Evolutionary conservation across 2,329 filamentous ascomycete species (phyloP).

Genomic region (Reticulascus tulasneorum): DNA sequence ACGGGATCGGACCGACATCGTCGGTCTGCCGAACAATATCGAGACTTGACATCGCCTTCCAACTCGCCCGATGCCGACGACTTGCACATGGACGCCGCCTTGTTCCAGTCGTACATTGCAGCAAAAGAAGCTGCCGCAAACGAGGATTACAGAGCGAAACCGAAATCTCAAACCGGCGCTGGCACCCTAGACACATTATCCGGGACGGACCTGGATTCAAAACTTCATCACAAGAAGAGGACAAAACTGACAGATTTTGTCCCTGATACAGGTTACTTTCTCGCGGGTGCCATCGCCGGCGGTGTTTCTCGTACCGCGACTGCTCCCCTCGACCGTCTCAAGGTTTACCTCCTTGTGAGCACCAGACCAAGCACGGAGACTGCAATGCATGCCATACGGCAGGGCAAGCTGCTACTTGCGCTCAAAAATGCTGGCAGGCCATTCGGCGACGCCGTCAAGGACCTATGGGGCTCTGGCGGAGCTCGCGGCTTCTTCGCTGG

Average conservation of each 20-base stretch:
- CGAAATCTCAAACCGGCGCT: constrained; percentile 23
- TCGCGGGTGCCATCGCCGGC: constrained; percentile 91
- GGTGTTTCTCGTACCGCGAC: constrained; percentile 93
- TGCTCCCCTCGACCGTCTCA: constrained; percentile 91
- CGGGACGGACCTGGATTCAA: too few relatives aligned
- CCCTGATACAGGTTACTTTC: constrained; percentile 93
- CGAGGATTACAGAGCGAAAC: constrained; percentile 6
- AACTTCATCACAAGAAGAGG: constrained; percentile 26
- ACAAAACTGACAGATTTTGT: constrained; percentile 64
- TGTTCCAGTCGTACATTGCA: constrained; percentile 8
- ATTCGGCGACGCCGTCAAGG: constrained; percentile 67
- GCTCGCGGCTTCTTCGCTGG: constrained; percentile 89
- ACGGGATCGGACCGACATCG: constrained; percentile 7
- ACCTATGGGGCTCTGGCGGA: constrained; percentile 82
- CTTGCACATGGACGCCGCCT: constrained; percentile 10
- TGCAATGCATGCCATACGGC: constrained; percentile 63
- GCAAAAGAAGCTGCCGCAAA: too few relatives aligned
- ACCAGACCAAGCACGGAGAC: constrained; percentile 59
- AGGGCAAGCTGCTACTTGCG: constrained; percentile 63
- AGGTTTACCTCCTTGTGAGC: constrained; percentile 95
- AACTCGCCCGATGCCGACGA: constrained; percentile 5
- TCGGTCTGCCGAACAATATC: constrained; percentile 10
- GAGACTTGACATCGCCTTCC: constrained; percentile 5
- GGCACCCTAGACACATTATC: constrained; percentile 28
- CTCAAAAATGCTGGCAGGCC: constrained; percentile 64